These are phyloP conservation scores for Starmerella tilneyi DNA, from an alignment of 805 yeast genomes.

Conservation along the genomic window DNA sequence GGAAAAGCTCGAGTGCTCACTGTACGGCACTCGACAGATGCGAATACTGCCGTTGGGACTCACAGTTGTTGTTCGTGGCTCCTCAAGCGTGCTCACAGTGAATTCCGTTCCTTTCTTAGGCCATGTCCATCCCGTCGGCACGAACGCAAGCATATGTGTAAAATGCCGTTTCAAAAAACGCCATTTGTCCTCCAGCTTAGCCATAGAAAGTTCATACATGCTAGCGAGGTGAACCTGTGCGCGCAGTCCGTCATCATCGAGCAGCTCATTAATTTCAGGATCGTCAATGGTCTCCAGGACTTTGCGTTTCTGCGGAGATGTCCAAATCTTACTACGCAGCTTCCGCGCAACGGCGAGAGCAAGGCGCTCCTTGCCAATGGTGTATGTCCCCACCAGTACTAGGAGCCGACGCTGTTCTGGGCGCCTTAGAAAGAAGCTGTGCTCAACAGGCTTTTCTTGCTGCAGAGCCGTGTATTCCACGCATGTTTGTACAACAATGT, in stretches of 20 bases:
- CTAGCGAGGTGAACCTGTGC: conserved; percentile 65
- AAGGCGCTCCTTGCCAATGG: conserved; percentile 83
- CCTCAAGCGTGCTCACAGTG: conserved; percentile 17
- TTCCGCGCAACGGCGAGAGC: conserved; percentile 43
- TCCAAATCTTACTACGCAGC: conserved; percentile 32
- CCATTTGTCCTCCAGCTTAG: conserved; percentile 41
- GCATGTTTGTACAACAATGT: conserved; percentile 51
- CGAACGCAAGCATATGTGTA: conserved; percentile 56
- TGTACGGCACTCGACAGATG: conserved; percentile 66
- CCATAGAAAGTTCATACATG: conserved; percentile 42
- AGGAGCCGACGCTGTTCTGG: conserved; percentile 34
- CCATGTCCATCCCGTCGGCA: conserved; percentile 90
- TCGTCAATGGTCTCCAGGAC: conserved; percentile 41
- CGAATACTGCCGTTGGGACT: conserved; percentile 33
- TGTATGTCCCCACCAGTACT: conserved; percentile 73
- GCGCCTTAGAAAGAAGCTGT: conserved; percentile 21
- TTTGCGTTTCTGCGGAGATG: conserved; percentile 40
- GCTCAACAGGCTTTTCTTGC: conserved; percentile 26
- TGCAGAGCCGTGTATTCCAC: conserved; percentile 42
- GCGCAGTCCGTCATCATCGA: conserved; percentile 38
- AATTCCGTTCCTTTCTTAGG: conserved; percentile 24
- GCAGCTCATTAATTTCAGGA: conserved; percentile 32
- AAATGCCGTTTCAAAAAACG: conserved; percentile 39
- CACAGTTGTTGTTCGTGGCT: conserved; percentile 12
- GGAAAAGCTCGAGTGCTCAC: conserved; percentile 85